These are phyloP conservation scores for Pyrenochaeta sp. DNA, from an alignment of 2,329 filamentous ascomycete genomes.

Conservation along the genomic window DNA sequence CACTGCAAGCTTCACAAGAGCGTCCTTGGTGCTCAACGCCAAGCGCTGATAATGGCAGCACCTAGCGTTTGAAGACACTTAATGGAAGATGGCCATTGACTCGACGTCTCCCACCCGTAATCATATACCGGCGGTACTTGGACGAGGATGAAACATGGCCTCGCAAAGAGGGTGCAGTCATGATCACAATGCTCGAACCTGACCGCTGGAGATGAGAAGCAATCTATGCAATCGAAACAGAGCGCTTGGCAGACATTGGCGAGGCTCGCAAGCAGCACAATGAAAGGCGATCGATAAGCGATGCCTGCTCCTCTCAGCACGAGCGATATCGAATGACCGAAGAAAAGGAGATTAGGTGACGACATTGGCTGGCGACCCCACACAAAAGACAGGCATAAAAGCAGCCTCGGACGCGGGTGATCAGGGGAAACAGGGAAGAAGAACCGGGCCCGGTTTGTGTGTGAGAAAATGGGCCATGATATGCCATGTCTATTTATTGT, in stretches of 20 bases:
- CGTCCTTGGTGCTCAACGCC: too few relatives aligned
- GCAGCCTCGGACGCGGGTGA: background rate
- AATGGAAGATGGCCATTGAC: background rate
- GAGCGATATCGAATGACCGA: background rate
- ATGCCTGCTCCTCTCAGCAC: slow-evolving; percentile 4
- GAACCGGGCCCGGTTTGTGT: background rate
- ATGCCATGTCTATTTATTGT: slow-evolving; percentile 8
- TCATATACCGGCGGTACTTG: background rate
- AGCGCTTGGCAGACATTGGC: slow-evolving; percentile 18
- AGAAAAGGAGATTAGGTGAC: slow-evolving; percentile 5
- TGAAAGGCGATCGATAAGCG: slow-evolving; percentile 18
- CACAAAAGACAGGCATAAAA: slow-evolving; percentile 4
- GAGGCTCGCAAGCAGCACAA: slow-evolving; percentile 9
- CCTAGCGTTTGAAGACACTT: background rate
- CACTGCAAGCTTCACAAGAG: too few relatives aligned
- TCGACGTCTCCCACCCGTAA: background rate
- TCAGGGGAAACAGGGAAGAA: background rate
- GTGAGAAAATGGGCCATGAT: slow-evolving; percentile 4
- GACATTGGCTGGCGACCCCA: background rate
- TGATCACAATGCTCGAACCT: background rate
- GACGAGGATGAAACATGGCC: background rate
- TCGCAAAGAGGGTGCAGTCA: background rate
- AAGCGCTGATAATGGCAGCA: background rate
- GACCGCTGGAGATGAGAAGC: slow-evolving; percentile 14
- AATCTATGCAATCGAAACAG: slow-evolving; percentile 16